Evolutionary conservation across 257 asterid genomes (phyloP).

Genomic region (Hygrophila difformis): DNA sequence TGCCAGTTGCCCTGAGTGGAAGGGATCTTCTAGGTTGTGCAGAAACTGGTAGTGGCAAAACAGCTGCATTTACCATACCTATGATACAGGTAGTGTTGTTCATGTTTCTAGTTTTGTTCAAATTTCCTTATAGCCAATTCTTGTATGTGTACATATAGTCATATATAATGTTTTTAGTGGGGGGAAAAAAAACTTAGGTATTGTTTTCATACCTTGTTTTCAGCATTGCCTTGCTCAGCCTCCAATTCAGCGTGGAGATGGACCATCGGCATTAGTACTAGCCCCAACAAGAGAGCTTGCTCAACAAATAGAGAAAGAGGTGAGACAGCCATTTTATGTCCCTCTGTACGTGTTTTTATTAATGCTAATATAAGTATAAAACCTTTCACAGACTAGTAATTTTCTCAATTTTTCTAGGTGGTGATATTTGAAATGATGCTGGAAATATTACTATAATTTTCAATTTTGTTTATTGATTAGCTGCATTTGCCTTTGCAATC

Average conservation of each 20-base stretch:
- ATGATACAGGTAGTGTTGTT: constrained; percentile 62
- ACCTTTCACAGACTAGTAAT: no score
- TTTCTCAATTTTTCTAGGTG: no score
- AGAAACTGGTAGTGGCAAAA: constrained; percentile 88
- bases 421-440: no score
- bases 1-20: constrained; percentile 87
- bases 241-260: constrained; percentile 79
- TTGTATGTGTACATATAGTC: no score
- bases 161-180: no score
- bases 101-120: constrained; percentile 2
- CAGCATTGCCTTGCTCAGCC: constrained; percentile 82
- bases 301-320: constrained; percentile 90
- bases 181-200: no score
- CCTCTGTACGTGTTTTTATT: no score
- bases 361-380: no score
- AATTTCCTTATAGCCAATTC: no score
- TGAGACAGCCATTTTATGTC: constrained; percentile 13
- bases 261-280: constrained; percentile 80
- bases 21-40: constrained; percentile 93
- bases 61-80: constrained; percentile 81
- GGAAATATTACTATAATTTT: no score
- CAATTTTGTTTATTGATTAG: no score
- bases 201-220: constrained; percentile 4
- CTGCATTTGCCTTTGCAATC: no score
- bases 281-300: constrained; percentile 97